A percentile compares a stretch with the other conserved stretches of the same genome.
Conservation (phyloP, 805 yeast genomes). For the Wickerhamiella allomyrinae region DNA sequence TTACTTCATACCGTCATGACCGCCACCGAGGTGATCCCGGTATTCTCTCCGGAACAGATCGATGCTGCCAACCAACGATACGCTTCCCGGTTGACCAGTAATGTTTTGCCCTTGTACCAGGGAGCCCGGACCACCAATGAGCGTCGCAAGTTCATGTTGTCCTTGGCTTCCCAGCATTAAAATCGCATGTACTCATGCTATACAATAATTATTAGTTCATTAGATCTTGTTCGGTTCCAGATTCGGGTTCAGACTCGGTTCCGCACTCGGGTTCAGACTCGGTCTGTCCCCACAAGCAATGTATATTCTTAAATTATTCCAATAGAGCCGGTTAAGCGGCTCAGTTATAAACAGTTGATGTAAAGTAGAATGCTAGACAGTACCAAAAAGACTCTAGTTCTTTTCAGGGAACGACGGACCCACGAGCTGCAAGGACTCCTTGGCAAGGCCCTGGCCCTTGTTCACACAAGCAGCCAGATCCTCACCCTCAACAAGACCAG, state of each 20-base stretch:
- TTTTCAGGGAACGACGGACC: slow-evolving; percentile 79
- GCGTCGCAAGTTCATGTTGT: slow-evolving; percentile 16
- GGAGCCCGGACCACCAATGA: slow-evolving; percentile 15
- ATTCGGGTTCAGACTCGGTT: too few relatives aligned
- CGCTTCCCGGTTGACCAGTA: slow-evolving; percentile 15
- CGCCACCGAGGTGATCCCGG: slow-evolving; percentile 9
- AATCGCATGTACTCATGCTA: background rate
- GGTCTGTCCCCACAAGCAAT: too few relatives aligned
- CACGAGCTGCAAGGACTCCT: slow-evolving; percentile 75
- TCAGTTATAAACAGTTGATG: background rate
- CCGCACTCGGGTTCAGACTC: too few relatives aligned
- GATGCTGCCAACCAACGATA: slow-evolving; percentile 17
- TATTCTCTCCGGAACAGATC: slow-evolving; percentile 19
- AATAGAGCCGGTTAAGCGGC: background rate
- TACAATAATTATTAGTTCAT: too few relatives aligned
- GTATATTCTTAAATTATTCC: too few relatives aligned
- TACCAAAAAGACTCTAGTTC: background rate
- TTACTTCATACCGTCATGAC: slow-evolving; percentile 26
- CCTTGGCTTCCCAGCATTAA: background rate
- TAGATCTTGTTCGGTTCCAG: too few relatives aligned
- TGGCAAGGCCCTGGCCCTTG: slow-evolving; percentile 90
- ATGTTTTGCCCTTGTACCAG: slow-evolving; percentile 10
- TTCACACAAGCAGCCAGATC: slow-evolving; percentile 45
- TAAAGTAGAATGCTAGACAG: background rate
- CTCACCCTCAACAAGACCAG: slow-evolving; percentile 69